phyloP scores from a whole-genome alignment of 2,329 filamentous ascomycete genomes.

The Penicillium psychrosexuale region DNA sequence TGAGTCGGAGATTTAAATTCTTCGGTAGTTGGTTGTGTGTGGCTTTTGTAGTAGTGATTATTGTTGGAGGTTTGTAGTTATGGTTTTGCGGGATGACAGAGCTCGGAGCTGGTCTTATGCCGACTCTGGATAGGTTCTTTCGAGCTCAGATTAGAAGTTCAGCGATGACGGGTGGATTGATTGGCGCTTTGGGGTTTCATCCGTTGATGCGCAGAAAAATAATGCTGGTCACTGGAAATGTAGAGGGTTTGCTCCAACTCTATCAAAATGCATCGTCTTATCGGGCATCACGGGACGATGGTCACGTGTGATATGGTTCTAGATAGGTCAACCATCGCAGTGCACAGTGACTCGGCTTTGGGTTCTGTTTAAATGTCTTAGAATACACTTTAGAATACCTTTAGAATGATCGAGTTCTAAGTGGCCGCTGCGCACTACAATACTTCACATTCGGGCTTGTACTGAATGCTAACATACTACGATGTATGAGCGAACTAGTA shows the following conservation, averaged over 20 bases:
- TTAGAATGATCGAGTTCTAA: background rate
- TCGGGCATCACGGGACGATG: background rate
- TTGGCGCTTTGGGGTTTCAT: background rate
- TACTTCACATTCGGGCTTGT: background rate
- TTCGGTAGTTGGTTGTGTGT: background rate
- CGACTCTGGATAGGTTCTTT: background rate
- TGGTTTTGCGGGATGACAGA: background rate
- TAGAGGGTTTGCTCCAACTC: background rate
- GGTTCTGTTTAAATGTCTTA: background rate
- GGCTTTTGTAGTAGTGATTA: background rate
- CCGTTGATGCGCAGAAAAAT: background rate
- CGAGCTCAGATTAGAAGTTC: background rate
- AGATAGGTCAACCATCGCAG: background rate
- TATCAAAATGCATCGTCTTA: conserved; percentile 5
- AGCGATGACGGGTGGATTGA: background rate
- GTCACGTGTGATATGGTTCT: background rate
- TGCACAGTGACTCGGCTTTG: background rate
- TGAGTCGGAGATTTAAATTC: background rate
- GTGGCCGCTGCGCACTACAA: background rate
- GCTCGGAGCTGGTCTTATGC: background rate
- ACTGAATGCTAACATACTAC: background rate
- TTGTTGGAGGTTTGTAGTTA: background rate
- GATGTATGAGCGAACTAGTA: background rate
- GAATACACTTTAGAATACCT: no score
- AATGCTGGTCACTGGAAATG: background rate